A percentile compares a stretch with the other conserved stretches of the same genome.
These are phyloP conservation scores for Lantana camara DNA, from an alignment of 257 asterid genomes.

Conservation along the genomic window DNA sequence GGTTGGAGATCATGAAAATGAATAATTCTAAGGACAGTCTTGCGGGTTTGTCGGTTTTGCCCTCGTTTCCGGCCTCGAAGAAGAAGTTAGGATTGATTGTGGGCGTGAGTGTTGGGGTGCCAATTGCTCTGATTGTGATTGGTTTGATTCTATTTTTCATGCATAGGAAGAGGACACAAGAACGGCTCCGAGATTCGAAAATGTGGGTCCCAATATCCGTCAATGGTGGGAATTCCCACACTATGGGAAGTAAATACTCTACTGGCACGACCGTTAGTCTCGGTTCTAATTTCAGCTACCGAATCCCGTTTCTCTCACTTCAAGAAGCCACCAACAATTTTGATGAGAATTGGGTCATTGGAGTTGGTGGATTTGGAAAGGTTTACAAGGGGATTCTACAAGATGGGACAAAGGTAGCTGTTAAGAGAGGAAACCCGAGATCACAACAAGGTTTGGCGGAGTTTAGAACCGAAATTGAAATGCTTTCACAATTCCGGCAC, in stretches of 20 bases:
- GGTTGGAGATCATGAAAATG: conserved; percentile 86
- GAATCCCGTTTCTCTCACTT: conserved; percentile 48
- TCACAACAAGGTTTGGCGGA: conserved; percentile 57
- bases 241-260: conserved; percentile 84
- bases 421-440: conserved; percentile 53
- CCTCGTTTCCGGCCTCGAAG: conserved; percentile 41
- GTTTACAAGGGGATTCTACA: conserved; percentile 49
- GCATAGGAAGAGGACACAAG: conserved; percentile 50
- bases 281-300: conserved; percentile 73
- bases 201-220: conserved; percentile 81
- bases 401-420: conserved; percentile 49
- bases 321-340: conserved; percentile 62
- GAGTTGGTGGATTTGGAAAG: conserved; percentile 62
- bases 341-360: conserved; percentile 48
- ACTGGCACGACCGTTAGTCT: conserved; percentile 72
- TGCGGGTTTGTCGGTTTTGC: conserved; percentile 44
- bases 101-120: conserved; percentile 58
- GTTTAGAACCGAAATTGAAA: conserved; percentile 58
- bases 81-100: conserved; percentile 64
- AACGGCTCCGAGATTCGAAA: conserved; percentile 57
- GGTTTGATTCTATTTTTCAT: conserved; percentile 44
- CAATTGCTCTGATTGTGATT: conserved; percentile 37
- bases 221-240: conserved; percentile 69
- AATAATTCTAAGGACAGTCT: conserved; percentile 66
- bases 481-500: conserved; percentile 56